A percentile compares a stretch with the other conserved stretches of the same genome.
Conservation (phyloP, 805 yeast genomes). For the Isabelozyma rhagii region DNA sequence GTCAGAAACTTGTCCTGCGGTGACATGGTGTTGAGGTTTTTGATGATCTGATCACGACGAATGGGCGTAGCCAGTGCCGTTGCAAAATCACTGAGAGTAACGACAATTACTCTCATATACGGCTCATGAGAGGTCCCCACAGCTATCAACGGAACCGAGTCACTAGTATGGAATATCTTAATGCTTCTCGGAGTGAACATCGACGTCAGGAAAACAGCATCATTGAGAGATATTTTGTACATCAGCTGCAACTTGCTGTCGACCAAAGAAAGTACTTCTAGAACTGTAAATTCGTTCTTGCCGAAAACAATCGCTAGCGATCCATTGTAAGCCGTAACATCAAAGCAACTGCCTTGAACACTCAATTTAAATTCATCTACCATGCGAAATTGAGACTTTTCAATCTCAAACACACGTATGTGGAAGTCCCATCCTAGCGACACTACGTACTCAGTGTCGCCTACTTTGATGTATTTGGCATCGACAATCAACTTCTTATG, state of each 20-base stretch:
- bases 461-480: conserved; percentile 21
- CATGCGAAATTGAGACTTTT: background rate
- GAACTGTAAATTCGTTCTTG: conserved; percentile 55
- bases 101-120: conserved; percentile 62
- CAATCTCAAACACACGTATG: conserved; percentile 34
- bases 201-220: conserved; percentile 65
- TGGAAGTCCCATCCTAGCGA: conserved; percentile 61
- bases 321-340: conserved; percentile 21
- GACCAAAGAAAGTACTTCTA: conserved; percentile 40
- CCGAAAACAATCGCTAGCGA: conserved; percentile 50
- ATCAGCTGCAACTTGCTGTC: conserved; percentile 25
- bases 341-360: conserved; percentile 53
- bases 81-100: conserved; percentile 37
- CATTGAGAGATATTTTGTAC: conserved; percentile 59
- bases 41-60: conserved; percentile 22
- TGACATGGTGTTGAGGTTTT: conserved; percentile 42
- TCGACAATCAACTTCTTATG: conserved; percentile 38
- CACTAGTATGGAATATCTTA: conserved; percentile 12
- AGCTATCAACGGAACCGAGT: conserved; percentile 36
- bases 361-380: conserved; percentile 31
- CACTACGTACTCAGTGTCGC: conserved; percentile 34
- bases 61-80: conserved; percentile 8
- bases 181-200: conserved; percentile 59
- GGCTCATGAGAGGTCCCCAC: conserved; percentile 80
- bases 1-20: conserved; percentile 70